Evolutionary conservation across 148 eudicot species (phyloP).

Genomic region (Linanthus parryae): DNA sequence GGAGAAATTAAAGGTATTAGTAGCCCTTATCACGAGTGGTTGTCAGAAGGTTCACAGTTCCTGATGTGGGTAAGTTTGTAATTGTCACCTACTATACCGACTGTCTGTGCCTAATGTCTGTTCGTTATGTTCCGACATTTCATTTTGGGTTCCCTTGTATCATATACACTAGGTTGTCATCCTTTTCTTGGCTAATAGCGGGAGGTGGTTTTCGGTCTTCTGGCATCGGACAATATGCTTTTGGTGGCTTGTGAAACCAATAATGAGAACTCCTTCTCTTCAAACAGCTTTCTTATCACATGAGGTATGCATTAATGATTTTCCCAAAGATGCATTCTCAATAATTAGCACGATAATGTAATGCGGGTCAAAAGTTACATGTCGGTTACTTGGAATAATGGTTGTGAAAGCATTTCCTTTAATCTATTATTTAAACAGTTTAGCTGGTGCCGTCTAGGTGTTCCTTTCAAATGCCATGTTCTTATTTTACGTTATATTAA

Average conservation of each 20-base stretch:
- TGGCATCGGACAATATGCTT: constrained; percentile 37
- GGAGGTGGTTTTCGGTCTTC: constrained; percentile 33
- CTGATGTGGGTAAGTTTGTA: constrained; percentile 50
- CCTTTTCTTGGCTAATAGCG: constrained; percentile 31
- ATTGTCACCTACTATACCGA: background rate
- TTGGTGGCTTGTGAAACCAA: constrained; percentile 61
- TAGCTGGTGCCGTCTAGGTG: too few species aligned
- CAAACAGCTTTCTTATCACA: constrained; percentile 39
- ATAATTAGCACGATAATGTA: too few species aligned
- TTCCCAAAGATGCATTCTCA: too few species aligned
- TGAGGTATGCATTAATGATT: too few species aligned
- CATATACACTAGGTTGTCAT: constrained; percentile 28
- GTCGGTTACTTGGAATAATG: too few species aligned
- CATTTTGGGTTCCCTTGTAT: constrained; percentile 3
- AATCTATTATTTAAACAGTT: too few species aligned
- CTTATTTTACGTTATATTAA: too few species aligned
- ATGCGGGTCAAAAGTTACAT: too few species aligned
- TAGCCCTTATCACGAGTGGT: constrained; percentile 35
- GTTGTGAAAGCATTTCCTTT: too few species aligned
- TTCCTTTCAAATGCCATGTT: too few species aligned
- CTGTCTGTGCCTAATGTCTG: too few species aligned
- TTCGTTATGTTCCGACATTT: background rate
- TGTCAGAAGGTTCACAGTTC: constrained; percentile 42
- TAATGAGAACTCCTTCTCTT: constrained; percentile 44
- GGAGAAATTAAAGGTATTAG: constrained; percentile 13